These are phyloP conservation scores for Saccharomycopsis hybrid DNA, from an alignment of 1,139 yeast genomes.

Conservation along the genomic window DNA sequence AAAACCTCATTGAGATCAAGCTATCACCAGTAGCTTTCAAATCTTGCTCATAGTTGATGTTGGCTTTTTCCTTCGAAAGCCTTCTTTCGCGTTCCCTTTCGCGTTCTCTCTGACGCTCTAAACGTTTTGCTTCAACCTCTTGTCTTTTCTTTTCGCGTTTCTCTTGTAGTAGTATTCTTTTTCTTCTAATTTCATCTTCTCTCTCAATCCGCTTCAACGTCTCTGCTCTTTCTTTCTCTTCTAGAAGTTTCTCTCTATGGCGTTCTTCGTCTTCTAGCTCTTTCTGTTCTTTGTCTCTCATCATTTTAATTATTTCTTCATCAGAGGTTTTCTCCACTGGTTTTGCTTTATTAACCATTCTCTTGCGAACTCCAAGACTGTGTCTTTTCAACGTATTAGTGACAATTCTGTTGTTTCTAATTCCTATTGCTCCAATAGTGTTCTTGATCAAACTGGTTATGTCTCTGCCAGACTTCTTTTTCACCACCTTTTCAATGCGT, in stretches of 20 bases:
- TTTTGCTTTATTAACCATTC: background rate
- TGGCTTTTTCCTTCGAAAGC: too few relatives aligned
- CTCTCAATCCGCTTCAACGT: constrained; percentile 8
- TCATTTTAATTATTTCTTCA: constrained; percentile 4
- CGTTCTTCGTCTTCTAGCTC: background rate
- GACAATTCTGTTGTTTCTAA: constrained; percentile 17
- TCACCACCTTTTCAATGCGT: constrained; percentile 19
- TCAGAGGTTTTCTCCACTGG: too few relatives aligned
- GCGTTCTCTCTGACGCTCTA: constrained; percentile 5
- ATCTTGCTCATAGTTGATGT: background rate
- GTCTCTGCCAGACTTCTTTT: constrained; percentile 15
- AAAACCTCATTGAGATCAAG: too few relatives aligned
- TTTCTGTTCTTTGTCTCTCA: constrained; percentile 1
- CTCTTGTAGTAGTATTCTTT: background rate
- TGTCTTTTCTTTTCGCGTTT: background rate
- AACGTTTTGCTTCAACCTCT: background rate
- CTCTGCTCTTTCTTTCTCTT: background rate
- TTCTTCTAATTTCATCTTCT: constrained; percentile 1
- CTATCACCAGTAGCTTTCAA: background rate
- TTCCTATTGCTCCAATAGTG: constrained; percentile 18
- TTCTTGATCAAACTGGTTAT: constrained; percentile 20
- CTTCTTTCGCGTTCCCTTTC: constrained; percentile 6
- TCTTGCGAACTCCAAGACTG: background rate
- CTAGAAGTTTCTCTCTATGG: background rate
- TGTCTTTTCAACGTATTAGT: constrained; percentile 17